Evolutionary conservation across 129 eudicot genomes (phyloP).

Genomic region (Saposhnikovia divaricata): DNA sequence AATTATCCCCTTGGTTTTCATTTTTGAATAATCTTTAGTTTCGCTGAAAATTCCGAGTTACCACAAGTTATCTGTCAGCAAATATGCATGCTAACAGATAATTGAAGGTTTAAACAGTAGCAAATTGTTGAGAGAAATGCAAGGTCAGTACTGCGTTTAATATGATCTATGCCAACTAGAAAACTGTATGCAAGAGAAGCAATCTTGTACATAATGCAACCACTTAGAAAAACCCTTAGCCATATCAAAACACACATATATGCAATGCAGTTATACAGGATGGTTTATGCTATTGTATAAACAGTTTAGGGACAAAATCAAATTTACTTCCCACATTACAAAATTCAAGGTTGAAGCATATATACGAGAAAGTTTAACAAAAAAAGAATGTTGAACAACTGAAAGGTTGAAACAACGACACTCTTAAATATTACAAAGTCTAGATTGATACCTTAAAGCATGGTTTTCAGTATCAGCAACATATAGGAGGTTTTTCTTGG

Average conservation of each 20-base stretch:
- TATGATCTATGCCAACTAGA: not conserved
- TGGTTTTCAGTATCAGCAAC: slow-evolving; percentile 99
- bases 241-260: not conserved
- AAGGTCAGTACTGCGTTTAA: not conserved
- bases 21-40: not conserved
- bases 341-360: not conserved
- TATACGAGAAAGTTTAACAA: not conserved
- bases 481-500: slow-evolving; percentile 78
- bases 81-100: not conserved
- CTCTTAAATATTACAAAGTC: slow-evolving; percentile 12
- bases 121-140: not conserved
- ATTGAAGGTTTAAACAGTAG: not conserved
- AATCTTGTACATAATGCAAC: not conserved
- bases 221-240: not conserved
- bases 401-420: not conserved
- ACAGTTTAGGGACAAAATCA: not conserved
- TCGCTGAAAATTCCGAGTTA: not conserved
- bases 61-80: not conserved
- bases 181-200: not conserved
- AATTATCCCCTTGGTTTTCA: not conserved
- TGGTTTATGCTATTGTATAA: not conserved
- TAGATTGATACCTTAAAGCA: slow-evolving; percentile 60
- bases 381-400: not conserved
- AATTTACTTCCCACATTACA: not conserved
- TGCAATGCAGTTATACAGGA: not conserved